A percentile compares a stretch with the other conserved stretches of the same genome.
These are phyloP conservation scores for Gymnopus androsaceus DNA, from an alignment of 1,284 basidiomycete species.

Conservation along the genomic window DNA sequence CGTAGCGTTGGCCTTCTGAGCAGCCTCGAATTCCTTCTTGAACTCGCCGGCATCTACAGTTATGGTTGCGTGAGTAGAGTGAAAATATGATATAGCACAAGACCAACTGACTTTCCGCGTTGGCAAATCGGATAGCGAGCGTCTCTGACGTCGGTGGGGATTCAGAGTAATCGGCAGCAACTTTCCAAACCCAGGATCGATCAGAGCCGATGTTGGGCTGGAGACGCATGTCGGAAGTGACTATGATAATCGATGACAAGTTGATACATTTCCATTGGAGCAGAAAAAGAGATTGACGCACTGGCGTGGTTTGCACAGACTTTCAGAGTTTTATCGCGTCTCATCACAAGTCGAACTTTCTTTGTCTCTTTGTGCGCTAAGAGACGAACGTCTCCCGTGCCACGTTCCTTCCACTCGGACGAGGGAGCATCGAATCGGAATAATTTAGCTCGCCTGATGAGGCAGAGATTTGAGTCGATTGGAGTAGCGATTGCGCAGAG, in stretches of 20 bases:
- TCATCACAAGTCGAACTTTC: conserved; percentile 97
- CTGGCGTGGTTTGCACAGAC: conserved; percentile 98
- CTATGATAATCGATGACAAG: conserved; percentile 42
- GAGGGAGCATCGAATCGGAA: conserved; percentile 89
- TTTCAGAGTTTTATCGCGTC: conserved; percentile 99
- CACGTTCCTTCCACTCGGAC: conserved; percentile 96
- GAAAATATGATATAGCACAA: conserved; percentile 14
- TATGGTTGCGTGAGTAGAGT: conserved; percentile 14
- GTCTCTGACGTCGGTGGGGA: conserved; percentile 89
- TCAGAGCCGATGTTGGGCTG: conserved; percentile 99
- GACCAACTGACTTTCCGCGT: conserved; percentile 85
- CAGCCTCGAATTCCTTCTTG: conserved; percentile 86
- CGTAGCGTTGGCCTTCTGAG: conserved; percentile 70
- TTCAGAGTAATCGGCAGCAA: conserved; percentile 93
- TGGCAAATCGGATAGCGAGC: conserved; percentile 97
- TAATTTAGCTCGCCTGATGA: conserved; percentile 90
- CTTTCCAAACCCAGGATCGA: conserved; percentile 99
- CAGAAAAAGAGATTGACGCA: conserved; percentile 49
- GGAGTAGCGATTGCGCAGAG: conserved; percentile 31
- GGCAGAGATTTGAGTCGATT: conserved; percentile 10
- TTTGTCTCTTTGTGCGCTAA: conserved; percentile 86
- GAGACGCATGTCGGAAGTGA: conserved; percentile 89
- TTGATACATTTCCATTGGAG: conserved; percentile 6
- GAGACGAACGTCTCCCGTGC: conserved; percentile 90
- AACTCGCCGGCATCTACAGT: conserved; percentile 81